These are phyloP conservation scores for Hypholoma fasciculare DNA, from an alignment of 768 basidiomycete genomes.

Conservation along the genomic window DNA sequence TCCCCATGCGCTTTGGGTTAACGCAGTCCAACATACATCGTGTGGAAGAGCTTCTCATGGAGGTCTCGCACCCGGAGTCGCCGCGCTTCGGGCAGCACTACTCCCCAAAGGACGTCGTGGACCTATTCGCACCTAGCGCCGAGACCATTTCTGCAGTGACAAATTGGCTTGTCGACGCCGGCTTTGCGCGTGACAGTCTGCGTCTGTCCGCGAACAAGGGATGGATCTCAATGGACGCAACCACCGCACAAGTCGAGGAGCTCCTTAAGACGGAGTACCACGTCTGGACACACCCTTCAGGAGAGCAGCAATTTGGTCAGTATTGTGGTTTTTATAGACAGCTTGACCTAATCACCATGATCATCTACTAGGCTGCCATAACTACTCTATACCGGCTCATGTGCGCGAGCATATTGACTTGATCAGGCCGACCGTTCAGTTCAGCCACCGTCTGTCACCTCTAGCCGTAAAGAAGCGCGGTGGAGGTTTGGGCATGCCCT, in stretches of 20 bases:
- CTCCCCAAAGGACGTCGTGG: conserved; percentile 41
- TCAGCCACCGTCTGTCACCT: conserved; percentile 30
- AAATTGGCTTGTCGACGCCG: conserved; percentile 44
- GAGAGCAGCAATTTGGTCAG: conserved; percentile 40
- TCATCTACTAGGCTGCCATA: conserved; percentile 33
- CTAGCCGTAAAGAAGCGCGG: conserved; percentile 21
- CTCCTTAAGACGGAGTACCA: conserved; percentile 49
- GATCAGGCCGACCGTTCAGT: conserved; percentile 41
- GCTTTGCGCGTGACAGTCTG: conserved; percentile 38
- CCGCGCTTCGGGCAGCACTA: conserved; percentile 52
- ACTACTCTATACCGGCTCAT: conserved; percentile 41
- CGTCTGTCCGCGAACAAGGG: conserved; percentile 39
- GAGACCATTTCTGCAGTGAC: conserved; percentile 44
- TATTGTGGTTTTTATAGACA: not conserved
- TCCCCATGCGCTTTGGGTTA: conserved; percentile 53
- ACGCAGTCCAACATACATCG: conserved; percentile 45
- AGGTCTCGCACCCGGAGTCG: conserved; percentile 53
- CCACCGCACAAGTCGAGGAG: conserved; percentile 39
- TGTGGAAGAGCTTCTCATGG: conserved; percentile 46
- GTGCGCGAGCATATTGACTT: conserved; percentile 42
- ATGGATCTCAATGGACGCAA: conserved; percentile 44
- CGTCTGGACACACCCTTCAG: conserved; percentile 40
- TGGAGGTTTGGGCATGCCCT: conserved; percentile 22
- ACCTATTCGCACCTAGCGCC: conserved; percentile 48
- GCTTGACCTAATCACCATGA: not conserved